These are phyloP conservation scores for Neoboletus magnificus DNA, from an alignment of 768 basidiomycete genomes.

Conservation along the genomic window DNA sequence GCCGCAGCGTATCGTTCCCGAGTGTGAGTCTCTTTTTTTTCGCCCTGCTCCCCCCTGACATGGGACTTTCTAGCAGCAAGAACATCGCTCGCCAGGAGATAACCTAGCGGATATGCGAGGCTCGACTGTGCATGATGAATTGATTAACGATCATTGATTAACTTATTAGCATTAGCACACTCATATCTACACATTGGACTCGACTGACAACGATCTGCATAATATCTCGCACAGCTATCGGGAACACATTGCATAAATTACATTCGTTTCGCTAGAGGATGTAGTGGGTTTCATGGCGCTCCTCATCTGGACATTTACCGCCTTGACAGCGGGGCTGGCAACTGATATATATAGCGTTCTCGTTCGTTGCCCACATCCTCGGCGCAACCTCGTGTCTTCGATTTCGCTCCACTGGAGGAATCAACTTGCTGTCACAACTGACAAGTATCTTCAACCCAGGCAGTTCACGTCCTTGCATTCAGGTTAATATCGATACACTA, in stretches of 20 bases:
- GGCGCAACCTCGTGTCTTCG: not conserved
- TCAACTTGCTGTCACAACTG: not conserved
- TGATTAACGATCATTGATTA: conserved; percentile 4
- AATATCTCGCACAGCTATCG: not conserved
- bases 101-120: not conserved
- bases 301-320: no score
- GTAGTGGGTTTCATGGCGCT: no score
- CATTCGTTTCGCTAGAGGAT: no score
- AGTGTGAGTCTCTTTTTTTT: conserved; percentile 11
- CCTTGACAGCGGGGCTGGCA: no score
- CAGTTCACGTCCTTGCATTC: conserved; percentile 4
- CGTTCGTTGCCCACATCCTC: not conserved
- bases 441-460: not conserved
- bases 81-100: conserved; percentile 5
- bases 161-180: not conserved
- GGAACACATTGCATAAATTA: not conserved
- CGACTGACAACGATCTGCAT: not conserved
- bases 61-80: not conserved
- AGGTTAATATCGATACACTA: conserved; percentile 24
- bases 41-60: not conserved
- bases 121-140: conserved; percentile 6
- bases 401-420: not conserved
- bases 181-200: not conserved
- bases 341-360: no score
- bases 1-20: not conserved